Base-by-base conservation (phyloP, 345 rosid species). In the Syzygium oleosum region DNA sequence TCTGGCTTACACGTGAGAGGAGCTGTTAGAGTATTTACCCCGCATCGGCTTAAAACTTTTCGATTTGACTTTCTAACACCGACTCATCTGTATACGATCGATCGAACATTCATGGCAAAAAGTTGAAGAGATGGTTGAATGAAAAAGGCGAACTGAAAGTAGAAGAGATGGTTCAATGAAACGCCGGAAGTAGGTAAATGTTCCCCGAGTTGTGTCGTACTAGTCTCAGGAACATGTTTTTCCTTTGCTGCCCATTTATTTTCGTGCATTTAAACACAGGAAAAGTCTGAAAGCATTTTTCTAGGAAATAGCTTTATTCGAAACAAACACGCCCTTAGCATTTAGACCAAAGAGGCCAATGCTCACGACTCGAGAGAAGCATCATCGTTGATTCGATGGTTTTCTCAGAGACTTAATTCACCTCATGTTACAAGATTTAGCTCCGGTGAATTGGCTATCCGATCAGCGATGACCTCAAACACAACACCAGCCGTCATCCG, bases 51-150 rank as follows among this genome's bases (percentile, higher is more conserved):
- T n/a, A n/a, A n/a, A 58, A 23, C 0, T 11, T 58, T 11, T 25
- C 2, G 63, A 9, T 56, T 56, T 0, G 0, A 56, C 25, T 56
- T 56, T 56, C 0, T 22, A 4, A 9, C 12, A 9, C 25, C 25
- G 25, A 56, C 61, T 56, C 13, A 23, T 56, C 0, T 8, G 0
- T 31, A 31, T 4, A 22, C 16, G 78, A 16, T 41, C 43, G 5
- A 38, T 65, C 8, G 12, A 19, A 4, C 5, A 17, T 16, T 21
- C 78, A 16, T 7, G 43, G 19, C 34, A 0, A 22, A 65, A 65
- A 2, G 22, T 31, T 15, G 43, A 65, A 29, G 43, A 65, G 78
- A 65, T 4, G 78, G 22, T 65, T 17, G 10, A 16, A 65, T 19
- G 5, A 2, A 31, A 31, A 65, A 58, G 0, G 0, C 63, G 12